These are phyloP conservation scores for Starmerella apicola DNA, from an alignment of 805 yeast genomes.

Conservation along the genomic window DNA sequence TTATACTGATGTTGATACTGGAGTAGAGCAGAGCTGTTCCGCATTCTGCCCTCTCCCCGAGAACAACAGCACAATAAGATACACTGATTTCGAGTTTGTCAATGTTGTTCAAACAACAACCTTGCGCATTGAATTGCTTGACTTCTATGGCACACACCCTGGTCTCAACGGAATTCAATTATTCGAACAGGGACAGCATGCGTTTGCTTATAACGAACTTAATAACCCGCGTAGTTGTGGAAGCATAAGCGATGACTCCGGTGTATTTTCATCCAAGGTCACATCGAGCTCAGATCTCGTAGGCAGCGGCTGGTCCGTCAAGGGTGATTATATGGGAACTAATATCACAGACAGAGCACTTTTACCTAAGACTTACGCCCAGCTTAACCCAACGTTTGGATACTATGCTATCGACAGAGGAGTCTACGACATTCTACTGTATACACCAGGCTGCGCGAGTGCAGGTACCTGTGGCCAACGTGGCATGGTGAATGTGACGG, in stretches of 20 bases:
- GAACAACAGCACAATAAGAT: conserved; percentile 23
- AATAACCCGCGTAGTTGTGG: conserved; percentile 25
- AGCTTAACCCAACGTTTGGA: conserved; percentile 38
- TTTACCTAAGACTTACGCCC: conserved; percentile 31
- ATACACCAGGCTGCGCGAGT: conserved; percentile 74
- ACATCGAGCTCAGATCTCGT: not conserved
- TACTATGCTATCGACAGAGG: conserved; percentile 57
- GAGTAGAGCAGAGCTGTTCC: conserved; percentile 54
- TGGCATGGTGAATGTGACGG: conserved; percentile 67
- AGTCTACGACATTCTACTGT: conserved; percentile 54
- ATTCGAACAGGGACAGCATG: conserved; percentile 42
- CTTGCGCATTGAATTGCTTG: conserved; percentile 51
- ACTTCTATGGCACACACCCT: conserved; percentile 57
- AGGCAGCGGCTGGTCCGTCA: conserved; percentile 14
- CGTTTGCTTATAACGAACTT: conserved; percentile 62
- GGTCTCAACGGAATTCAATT: conserved; percentile 64
- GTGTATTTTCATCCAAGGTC: not conserved
- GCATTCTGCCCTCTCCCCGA: conserved; percentile 73
- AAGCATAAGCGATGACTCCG: not conserved
- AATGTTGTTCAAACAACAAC: conserved; percentile 49
- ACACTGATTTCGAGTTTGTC: conserved; percentile 72
- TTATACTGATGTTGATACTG: conserved; percentile 56
- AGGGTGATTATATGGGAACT: conserved; percentile 22
- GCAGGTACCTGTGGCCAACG: conserved; percentile 59
- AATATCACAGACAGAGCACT: conserved; percentile 24